These are phyloP conservation scores for Xylaria grammica DNA, from an alignment of 495 filamentous ascomycete genomes.

Conservation along the genomic window DNA sequence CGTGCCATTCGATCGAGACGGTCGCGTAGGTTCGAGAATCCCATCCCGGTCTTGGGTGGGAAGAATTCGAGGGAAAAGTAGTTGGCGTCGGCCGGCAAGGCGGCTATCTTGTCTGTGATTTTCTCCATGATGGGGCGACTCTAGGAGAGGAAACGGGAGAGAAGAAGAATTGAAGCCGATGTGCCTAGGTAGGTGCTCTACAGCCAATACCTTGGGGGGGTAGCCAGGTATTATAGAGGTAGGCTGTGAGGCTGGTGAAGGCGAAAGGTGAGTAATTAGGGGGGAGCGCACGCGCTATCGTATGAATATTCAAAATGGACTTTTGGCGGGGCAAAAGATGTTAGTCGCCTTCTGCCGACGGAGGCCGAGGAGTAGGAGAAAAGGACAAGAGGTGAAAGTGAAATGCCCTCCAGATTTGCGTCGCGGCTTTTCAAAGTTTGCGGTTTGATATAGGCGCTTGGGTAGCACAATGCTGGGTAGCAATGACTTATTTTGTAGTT, in stretches of 20 bases:
- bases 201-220: neutral
- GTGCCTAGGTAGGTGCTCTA: neutral
- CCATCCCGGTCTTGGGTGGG: constrained; percentile 94
- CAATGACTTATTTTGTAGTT: neutral
- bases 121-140: constrained; percentile 68
- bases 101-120: constrained; percentile 95
- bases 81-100: constrained; percentile 75
- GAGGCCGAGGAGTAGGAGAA: neutral
- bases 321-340: constrained; percentile 10
- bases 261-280: neutral
- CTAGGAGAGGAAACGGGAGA: neutral
- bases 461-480: too few species aligned
- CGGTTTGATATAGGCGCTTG: too few species aligned
- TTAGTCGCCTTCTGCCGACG: constrained; percentile 4
- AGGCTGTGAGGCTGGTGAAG: neutral
- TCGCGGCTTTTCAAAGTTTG: neutral
- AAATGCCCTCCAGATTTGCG: too few species aligned
- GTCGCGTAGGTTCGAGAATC: constrained; percentile 88
- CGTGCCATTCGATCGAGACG: constrained; percentile 95
- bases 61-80: constrained; percentile 99
- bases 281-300: neutral
- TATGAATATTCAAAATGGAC: constrained; percentile 3
- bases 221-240: neutral
- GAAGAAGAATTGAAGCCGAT: neutral
- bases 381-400: neutral